phyloP scores from a whole-genome alignment of 1,284 basidiomycete genomes.

The Chondrostereum purpureum region DNA sequence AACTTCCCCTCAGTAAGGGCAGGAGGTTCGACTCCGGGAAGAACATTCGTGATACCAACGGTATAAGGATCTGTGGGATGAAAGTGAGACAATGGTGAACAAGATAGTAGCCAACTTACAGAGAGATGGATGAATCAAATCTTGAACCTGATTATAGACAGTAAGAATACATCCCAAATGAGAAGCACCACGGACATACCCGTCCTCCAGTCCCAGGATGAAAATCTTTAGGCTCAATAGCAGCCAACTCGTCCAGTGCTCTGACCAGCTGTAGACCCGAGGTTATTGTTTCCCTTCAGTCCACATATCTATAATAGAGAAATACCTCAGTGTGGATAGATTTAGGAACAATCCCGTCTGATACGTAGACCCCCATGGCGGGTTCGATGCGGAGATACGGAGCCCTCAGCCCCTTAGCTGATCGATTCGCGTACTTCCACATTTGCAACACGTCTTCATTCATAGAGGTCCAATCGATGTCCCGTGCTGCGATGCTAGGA shows the following conservation, averaged over 20 bases:
- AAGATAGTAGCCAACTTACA: too few species aligned
- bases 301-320: background rate
- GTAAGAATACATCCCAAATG: background rate
- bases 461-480: background rate
- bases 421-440: background rate
- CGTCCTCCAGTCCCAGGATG: constrained; percentile 2
- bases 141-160: constrained; percentile 13
- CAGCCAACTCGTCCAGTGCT: background rate
- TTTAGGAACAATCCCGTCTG: background rate
- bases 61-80: constrained; percentile 7
- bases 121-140: constrained; percentile 10
- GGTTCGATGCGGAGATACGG: background rate
- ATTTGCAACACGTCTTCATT: background rate
- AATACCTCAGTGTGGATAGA: constrained; percentile 3
- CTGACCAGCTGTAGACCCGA: background rate
- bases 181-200: constrained; percentile 1
- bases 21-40: background rate
- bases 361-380: background rate
- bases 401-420: background rate
- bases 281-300: background rate
- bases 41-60: background rate
- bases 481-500: background rate
- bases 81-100: too few species aligned
- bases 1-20: constrained; percentile 1
- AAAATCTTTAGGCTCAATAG: background rate